Conservation (phyloP, 208 protist species). For the Phytomonas sp. region DNA sequence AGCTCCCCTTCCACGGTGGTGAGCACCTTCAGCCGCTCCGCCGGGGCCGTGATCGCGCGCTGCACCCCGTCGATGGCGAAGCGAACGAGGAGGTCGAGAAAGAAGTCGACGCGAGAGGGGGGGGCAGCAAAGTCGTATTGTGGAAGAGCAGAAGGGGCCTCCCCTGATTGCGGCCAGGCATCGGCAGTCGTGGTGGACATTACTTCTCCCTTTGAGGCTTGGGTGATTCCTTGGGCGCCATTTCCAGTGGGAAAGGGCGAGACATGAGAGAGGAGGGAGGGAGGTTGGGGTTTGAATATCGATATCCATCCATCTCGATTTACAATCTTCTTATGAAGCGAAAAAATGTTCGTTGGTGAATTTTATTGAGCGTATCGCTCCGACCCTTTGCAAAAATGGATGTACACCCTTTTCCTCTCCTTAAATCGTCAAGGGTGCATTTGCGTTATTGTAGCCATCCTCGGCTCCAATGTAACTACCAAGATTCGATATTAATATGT, state of each 20-base stretch:
- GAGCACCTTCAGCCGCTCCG: constrained; percentile 56
- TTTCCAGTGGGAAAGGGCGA: not conserved
- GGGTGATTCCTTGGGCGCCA: not conserved
- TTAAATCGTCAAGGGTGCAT: not conserved
- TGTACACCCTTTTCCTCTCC: not conserved
- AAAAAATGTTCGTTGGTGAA: not conserved
- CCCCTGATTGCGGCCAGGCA: not conserved
- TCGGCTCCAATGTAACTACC: not conserved
- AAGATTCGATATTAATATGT: not conserved
- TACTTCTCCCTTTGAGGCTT: not conserved
- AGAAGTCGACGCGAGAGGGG: constrained; percentile 18
- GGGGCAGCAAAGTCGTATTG: constrained; percentile 15
- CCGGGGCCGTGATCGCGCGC: constrained; percentile 45
- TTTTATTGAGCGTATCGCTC: not conserved
- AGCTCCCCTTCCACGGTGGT: constrained; percentile 74
- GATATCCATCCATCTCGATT: not conserved
- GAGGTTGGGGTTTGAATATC: not conserved
- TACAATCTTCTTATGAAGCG: not conserved
- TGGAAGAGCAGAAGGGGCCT: not conserved
- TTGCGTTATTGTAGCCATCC: not conserved
- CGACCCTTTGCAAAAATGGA: not conserved
- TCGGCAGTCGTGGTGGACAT: not conserved
- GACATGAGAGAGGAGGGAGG: not conserved
- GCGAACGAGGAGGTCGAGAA: constrained; percentile 38
- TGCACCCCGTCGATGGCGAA: constrained; percentile 43